Percentiles rank a stretch among this genome's conserved stretches.
phyloP scores from a whole-genome alignment of 2,329 filamentous ascomycete species.

The Apiospora sp. region DNA sequence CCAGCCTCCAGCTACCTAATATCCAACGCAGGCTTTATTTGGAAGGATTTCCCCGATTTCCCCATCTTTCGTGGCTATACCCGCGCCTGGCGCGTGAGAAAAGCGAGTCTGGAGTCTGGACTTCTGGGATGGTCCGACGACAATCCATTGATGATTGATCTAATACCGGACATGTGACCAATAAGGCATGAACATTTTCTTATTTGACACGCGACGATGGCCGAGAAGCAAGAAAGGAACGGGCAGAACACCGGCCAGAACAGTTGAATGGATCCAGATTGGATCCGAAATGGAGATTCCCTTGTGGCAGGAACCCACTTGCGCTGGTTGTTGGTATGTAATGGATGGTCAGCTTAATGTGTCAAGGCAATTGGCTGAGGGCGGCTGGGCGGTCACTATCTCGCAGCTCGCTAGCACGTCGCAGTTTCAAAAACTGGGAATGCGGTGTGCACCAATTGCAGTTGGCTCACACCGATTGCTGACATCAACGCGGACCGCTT shows the following conservation, averaged over 20 bases:
- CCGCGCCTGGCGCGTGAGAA: not conserved
- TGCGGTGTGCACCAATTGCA: not conserved
- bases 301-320: not conserved
- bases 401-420: not conserved
- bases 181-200: constrained; percentile 3
- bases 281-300: not conserved
- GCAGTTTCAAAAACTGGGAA: constrained; percentile 9
- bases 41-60: constrained; percentile 6
- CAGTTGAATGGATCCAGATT: not conserved
- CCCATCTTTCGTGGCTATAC: constrained; percentile 10
- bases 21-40: not conserved
- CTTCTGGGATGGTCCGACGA: not conserved
- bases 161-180: not conserved
- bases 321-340: not conserved
- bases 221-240: not conserved
- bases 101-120: constrained; percentile 1
- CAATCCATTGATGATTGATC: not conserved
- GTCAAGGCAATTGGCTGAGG: constrained; percentile 3
- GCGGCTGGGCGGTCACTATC: constrained; percentile 9
- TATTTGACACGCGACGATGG: constrained; percentile 3
- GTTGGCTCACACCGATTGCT: not conserved
- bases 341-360: constrained; percentile 5
- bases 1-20: not conserved
- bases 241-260: not conserved
- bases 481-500: not conserved